Evolutionary conservation across 164 flowering plant genomes (phyloP), one percentile per base, ranked within the genome.

Genomic region (Vitis vinifera): DNA sequence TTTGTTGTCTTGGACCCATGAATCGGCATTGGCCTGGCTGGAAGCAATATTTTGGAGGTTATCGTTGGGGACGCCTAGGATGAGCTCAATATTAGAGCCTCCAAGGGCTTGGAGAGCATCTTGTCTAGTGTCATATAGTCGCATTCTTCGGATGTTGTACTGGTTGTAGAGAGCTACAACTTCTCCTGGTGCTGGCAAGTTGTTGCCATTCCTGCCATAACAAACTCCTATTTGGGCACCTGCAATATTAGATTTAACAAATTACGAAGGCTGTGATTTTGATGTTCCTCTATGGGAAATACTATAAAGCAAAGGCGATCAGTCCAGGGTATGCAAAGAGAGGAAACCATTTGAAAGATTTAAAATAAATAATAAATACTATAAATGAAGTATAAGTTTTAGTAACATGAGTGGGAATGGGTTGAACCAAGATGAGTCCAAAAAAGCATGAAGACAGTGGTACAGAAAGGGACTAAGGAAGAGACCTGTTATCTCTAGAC

Each of bases 51-150:
- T 15, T 19, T 64, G 78, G 8, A 75, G 52, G 44, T 71, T 64
- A 1, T n/a, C 2, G 2, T 74, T 75, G 9, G 63, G 65, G 7
- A 67, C 66, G 3, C 68, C 78, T 12, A 75, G 14, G 30, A 65
- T 27, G 16, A 75, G 48, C 51, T 71, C 73, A 3, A 78, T 71
- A 65, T 63, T 44, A 13, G 75, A 67, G 8, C 73, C 78, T 50
- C 44, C 27, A 1, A 75, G 65, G 55, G 81, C 81, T 15, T 31
- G 47, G 13, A 75, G 47, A 3, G 53, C 67, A 1, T 15, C 72
- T 11, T 17, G 55, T 12, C 68, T 48, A 19, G 81, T 78, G 12
- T 49, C 55, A 47, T 51, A 67, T 5, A 78, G 9, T 47, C 80
- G 72, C 62, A 78, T 68, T 55, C 69, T 63, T 11, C 6, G 12